Evolutionary conservation across 192 early-diverging fungal genomes (phyloP), one percentile per base, ranked within the genome.

Genomic region (Entomortierella lignicola): DNA sequence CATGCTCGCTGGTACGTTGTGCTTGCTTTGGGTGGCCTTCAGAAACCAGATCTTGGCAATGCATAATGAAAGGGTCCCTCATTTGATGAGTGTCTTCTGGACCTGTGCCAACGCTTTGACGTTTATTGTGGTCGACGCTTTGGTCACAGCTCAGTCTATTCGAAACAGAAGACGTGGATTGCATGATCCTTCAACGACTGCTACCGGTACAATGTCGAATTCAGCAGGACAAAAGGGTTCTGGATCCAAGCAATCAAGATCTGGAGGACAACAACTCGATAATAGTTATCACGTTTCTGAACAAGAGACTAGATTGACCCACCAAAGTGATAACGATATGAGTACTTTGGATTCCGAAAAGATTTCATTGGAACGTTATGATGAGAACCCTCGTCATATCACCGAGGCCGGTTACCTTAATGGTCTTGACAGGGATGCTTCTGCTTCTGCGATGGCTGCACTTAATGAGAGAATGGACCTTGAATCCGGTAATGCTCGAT

Each of bases 71-170:
- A 2, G 31, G 1, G 41, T 64, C 15, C 67, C 75, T 1, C 75
- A 70, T 44, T 13, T 56, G 23, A 69, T 79, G 62, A 67, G 62
- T 23, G 41, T 70, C 50, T 41, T 79, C 27, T 79, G 75, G 75
- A 79, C 75, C 0, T 79, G 75, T 23, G 55, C 62, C 27, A 79
- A 70, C 32, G 75, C 75, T 7, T 12, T 70, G 30, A 68, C 75
- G 4, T 70, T 66, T 37, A 64, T 69, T 53, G 63, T 70, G 1
- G 48, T 37, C 31, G 29, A 65, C 23, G 17, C 56, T 13, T 51
- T 79, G 61, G 70, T 79, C 20, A 67, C 62, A 18, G 67, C 63
- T 7, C 75, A 79, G 41, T 70, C 75, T 15, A 55, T 79, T 42
- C 23, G 75, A 6, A 79, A 47, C 51, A 61, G 75, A n/a, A 63